Evolutionary conservation across 1,284 basidiomycete genomes (phyloP).

Genomic region (Gastroboletus turbinatus): DNA sequence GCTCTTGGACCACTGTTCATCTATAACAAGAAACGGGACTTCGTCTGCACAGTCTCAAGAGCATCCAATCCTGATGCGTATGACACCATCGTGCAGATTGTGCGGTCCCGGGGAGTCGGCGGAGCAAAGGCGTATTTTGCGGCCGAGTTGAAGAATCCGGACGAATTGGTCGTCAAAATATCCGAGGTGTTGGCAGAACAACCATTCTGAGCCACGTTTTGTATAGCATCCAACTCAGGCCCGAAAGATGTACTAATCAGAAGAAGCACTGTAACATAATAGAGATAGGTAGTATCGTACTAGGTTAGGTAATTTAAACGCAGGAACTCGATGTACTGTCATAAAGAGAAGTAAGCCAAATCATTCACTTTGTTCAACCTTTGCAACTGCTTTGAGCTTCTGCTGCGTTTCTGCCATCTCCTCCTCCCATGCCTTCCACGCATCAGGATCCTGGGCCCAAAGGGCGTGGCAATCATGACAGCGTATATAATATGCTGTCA

Average conservation of each 20-base stretch:
- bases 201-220: slow-evolving; percentile 35
- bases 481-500: slow-evolving; percentile 46
- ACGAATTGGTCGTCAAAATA: slow-evolving; percentile 50
- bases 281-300: neutral
- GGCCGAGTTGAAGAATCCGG: slow-evolving; percentile 46
- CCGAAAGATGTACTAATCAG: neutral
- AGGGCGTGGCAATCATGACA: slow-evolving; percentile 46
- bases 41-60: slow-evolving; percentile 43
- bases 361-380: neutral
- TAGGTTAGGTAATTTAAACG: neutral
- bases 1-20: slow-evolving; percentile 38
- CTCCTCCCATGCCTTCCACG: slow-evolving; percentile 38
- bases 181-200: slow-evolving; percentile 52
- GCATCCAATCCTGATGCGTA: slow-evolving; percentile 40
- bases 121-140: slow-evolving; percentile 57
- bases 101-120: slow-evolving; percentile 43
- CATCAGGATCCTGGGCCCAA: slow-evolving; percentile 33
- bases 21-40: slow-evolving; percentile 53
- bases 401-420: slow-evolving; percentile 38
- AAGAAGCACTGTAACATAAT: neutral
- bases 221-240: neutral
- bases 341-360: neutral
- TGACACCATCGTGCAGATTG: slow-evolving; percentile 37
- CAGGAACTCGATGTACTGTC: neutral
- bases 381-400: slow-evolving; percentile 25